These are phyloP conservation scores for Daldinia decipiens DNA, from an alignment of 495 filamentous ascomycete genomes.

Conservation along the genomic window DNA sequence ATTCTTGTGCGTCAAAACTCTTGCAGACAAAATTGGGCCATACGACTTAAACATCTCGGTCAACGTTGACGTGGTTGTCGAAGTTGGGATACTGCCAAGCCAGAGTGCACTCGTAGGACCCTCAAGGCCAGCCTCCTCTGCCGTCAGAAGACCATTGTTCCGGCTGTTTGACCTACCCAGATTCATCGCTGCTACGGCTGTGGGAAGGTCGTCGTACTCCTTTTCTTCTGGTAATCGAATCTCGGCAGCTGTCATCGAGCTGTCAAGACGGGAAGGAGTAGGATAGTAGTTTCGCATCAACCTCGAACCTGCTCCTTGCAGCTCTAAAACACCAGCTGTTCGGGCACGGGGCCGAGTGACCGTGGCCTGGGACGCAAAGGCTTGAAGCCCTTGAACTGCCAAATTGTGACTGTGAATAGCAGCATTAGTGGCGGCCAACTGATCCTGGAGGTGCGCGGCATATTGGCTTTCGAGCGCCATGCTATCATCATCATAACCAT, in stretches of 20 bases:
- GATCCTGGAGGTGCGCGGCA: slow-evolving; percentile 66
- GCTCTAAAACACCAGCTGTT: slow-evolving; percentile 88
- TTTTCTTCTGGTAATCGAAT: slow-evolving; percentile 74
- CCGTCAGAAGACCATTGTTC: slow-evolving; percentile 64
- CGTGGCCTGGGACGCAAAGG: slow-evolving; percentile 81
- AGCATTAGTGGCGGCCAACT: slow-evolving; percentile 81
- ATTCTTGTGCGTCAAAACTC: slow-evolving; percentile 98
- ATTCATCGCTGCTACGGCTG: slow-evolving; percentile 82
- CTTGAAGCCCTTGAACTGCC: slow-evolving; percentile 77
- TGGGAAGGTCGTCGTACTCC: slow-evolving; percentile 73
- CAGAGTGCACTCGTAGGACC: slow-evolving; percentile 92
- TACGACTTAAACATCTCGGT: slow-evolving; percentile 92
- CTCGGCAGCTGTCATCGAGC: slow-evolving; percentile 82
- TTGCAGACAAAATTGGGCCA: slow-evolving; percentile 88
- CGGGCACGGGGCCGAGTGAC: slow-evolving; percentile 82
- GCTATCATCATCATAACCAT: slow-evolving; percentile 78
- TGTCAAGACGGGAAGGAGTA: slow-evolving; percentile 84
- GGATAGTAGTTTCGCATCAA: slow-evolving; percentile 82
- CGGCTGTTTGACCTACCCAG: slow-evolving; percentile 70
- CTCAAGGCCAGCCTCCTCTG: slow-evolving; percentile 83
- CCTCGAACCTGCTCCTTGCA: slow-evolving; percentile 70
- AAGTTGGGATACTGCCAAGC: slow-evolving; percentile 98
- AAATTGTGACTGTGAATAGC: slow-evolving; percentile 94
- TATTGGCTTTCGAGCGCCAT: slow-evolving; percentile 78
- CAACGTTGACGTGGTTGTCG: slow-evolving; percentile 91